Base-by-base conservation (phyloP, 2,329 filamentous ascomycete genomes). In the Reticulascus tulasneorum region DNA sequence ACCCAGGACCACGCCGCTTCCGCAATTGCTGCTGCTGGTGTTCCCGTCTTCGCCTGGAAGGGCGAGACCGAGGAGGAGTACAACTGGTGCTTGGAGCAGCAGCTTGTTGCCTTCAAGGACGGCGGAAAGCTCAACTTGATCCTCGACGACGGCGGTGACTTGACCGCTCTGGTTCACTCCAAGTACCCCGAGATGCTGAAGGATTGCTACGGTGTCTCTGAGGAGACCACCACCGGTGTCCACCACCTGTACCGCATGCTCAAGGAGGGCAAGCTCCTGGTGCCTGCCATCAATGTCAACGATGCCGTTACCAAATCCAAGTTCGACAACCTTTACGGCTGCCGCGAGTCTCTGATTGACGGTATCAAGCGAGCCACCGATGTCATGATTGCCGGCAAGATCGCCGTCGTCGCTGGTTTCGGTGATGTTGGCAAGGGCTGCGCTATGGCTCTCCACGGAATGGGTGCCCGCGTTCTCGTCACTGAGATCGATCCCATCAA, bases 311-410 rank as follows among this genome's bases (percentile, higher is more conserved):
- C 93, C 71, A 98, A 97, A 84, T 95, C 89, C 73, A 98, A 98
- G 82, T 98, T 98, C 67, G 93, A 97, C 82, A 98, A 98, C 84
- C 75, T 97, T 51, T 98, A 97, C 81, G 91, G 93, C 63, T 97
- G 93, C 88, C 84, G 89, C 66, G 93, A 97, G 77, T 96, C 91
- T 48, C 85, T 98, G 57, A 83, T 98, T 60, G 93, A 98, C 68
- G 93, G 93, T 67, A 97, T 98, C 83, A 98, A 97, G 86, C 91
- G 91, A 75, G 91, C 93, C 57, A 98, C 93, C 68, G 91, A 98
- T 76, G 93, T 97, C 71, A 98, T 98, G 93, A 91, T 97, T 77
- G 93, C 93, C 62, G 93, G 93, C 68, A 97, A 98, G 85, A 82
- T 96, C 59, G 89, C 87, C 51, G 90, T 97, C 53, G 93, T 98